phyloP scores from a whole-genome alignment of 1,139 yeast genomes.

The Chernovozyma aurita region DNA sequence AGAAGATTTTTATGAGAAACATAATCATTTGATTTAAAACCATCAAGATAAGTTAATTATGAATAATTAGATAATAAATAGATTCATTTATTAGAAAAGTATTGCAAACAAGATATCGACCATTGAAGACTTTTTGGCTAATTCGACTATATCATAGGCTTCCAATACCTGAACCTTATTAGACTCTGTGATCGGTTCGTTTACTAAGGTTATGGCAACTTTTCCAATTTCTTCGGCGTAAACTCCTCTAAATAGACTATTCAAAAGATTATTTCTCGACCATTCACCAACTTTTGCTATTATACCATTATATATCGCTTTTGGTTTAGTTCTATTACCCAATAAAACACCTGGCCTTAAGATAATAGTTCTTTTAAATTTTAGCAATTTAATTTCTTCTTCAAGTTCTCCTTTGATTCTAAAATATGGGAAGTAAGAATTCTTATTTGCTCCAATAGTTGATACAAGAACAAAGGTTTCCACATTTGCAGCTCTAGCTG shows the following conservation, averaged over 20 bases:
- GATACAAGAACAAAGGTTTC: slow-evolving; percentile 63
- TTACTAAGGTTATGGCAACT: slow-evolving; percentile 35
- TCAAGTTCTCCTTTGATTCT: slow-evolving; percentile 64
- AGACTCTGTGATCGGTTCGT: slow-evolving; percentile 8
- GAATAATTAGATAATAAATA: too few relatives aligned
- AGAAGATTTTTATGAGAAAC: too few relatives aligned
- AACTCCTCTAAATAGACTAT: slow-evolving; percentile 29
- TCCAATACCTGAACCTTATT: slow-evolving; percentile 10
- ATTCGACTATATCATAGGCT: slow-evolving; percentile 4
- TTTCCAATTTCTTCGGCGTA: slow-evolving; percentile 47
- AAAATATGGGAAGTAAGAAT: slow-evolving; percentile 53
- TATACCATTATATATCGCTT: slow-evolving; percentile 30
- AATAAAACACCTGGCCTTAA: slow-evolving; percentile 66
- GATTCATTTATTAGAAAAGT: too few relatives aligned
- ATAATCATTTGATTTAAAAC: too few relatives aligned
- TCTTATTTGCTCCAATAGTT: slow-evolving; percentile 50
- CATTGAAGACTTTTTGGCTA: slow-evolving; percentile 1
- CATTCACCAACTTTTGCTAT: slow-evolving; percentile 25
- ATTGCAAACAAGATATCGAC: too few relatives aligned
- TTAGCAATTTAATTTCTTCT: slow-evolving; percentile 49
- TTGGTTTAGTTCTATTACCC: slow-evolving; percentile 50
- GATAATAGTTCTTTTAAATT: slow-evolving; percentile 64
- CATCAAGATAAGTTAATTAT: too few relatives aligned
- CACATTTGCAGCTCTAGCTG: slow-evolving; percentile 64
- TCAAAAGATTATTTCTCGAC: slow-evolving; percentile 31